These are phyloP conservation scores for Daldinia childiae DNA, from an alignment of 495 filamentous ascomycete species.

Conservation along the genomic window DNA sequence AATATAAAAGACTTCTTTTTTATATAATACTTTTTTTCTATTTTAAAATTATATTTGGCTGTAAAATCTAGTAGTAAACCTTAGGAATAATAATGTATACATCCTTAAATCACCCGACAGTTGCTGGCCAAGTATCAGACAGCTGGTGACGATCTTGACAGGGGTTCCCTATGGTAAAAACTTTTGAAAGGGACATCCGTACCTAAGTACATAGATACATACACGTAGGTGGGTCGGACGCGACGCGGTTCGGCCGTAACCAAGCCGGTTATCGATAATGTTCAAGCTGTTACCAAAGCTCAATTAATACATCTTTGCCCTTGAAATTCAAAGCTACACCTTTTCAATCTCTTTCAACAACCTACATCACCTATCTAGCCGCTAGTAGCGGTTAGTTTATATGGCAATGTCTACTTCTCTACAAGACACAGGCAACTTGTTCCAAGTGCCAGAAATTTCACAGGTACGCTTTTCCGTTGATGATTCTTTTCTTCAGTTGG, in stretches of 20 bases:
- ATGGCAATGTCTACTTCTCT: conserved; percentile 35
- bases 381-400: not conserved
- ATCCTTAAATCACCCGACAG: no score
- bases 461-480: conserved; percentile 47
- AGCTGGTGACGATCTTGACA: no score
- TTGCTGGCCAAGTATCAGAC: no score
- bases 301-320: not conserved
- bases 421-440: conserved; percentile 4
- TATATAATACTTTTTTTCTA: no score
- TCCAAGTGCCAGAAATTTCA: conserved; percentile 57
- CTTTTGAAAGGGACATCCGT: no score
- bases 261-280: conserved; percentile 13
- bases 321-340: not conserved
- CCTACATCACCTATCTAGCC: not conserved
- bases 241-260: not conserved
- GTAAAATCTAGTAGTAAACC: no score
- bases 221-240: not conserved
- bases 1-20: no score
- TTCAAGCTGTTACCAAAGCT: not conserved
- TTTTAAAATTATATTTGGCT: no score
- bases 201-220: not conserved
- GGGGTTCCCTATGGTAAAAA: no score
- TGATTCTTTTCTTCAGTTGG: conserved; percentile 8
- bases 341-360: conserved; percentile 3
- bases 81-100: no score